Conservation (phyloP, 1,284 basidiomycete species). For the Leccinum glutinopallens region DNA sequence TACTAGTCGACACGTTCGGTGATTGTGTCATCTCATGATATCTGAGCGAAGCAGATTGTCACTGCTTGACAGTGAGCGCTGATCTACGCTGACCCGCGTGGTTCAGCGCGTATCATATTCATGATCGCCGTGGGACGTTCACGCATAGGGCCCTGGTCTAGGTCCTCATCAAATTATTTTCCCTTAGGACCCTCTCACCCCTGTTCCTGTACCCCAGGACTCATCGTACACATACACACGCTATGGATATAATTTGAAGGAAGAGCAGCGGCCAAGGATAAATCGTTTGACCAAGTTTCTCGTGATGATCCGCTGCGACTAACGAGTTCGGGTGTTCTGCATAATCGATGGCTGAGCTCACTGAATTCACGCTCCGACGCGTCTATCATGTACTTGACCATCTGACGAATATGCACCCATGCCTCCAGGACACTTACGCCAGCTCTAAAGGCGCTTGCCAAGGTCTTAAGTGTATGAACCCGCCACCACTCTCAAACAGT, state of each 20-base stretch:
- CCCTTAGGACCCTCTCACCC: background rate
- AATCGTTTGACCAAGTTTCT: background rate
- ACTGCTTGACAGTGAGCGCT: constrained; percentile 9
- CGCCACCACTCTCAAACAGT: background rate
- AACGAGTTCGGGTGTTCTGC: too few relatives aligned
- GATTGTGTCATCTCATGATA: constrained; percentile 3
- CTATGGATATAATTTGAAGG: background rate
- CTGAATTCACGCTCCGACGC: background rate
- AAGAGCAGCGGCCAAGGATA: background rate
- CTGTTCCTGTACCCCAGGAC: background rate
- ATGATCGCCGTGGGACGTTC: background rate
- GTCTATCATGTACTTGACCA: background rate
- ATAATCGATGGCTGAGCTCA: too few relatives aligned
- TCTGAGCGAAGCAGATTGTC: constrained; percentile 9
- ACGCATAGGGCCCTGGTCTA: background rate
- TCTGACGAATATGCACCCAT: too few relatives aligned
- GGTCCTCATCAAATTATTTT: background rate
- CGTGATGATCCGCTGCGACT: background rate
- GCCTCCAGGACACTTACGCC: background rate
- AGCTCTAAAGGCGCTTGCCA: background rate
- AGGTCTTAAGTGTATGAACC: background rate
- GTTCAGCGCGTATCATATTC: background rate
- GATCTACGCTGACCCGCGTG: constrained; percentile 18
- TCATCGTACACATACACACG: background rate
- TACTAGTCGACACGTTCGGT: background rate